Evolutionary conservation across 2,329 filamentous ascomycete genomes (phyloP).

Genomic region (Albifimbria verrucaria): DNA sequence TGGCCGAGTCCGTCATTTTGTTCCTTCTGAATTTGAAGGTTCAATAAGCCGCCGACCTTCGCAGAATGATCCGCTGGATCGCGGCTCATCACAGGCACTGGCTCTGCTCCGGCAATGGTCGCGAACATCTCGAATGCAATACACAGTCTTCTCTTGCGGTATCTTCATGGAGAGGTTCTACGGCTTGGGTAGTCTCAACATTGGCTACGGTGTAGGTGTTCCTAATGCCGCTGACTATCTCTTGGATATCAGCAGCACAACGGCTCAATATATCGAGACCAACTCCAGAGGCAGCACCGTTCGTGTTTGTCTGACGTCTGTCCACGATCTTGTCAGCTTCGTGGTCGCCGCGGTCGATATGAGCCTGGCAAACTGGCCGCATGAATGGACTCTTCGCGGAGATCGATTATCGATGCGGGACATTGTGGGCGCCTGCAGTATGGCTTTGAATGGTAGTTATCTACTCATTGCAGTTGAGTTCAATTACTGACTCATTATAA

Average conservation of each 20-base stretch:
- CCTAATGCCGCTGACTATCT: constrained; percentile 62
- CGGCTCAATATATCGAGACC: constrained; percentile 59
- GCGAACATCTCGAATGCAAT: constrained; percentile 53
- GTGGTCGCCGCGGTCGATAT: constrained; percentile 67
- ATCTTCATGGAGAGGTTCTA: constrained; percentile 74
- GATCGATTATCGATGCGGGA: constrained; percentile 60
- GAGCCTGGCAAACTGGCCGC: constrained; percentile 58
- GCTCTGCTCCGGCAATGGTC: constrained; percentile 53
- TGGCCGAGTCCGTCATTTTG: constrained; percentile 64
- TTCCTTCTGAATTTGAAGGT: constrained; percentile 75
- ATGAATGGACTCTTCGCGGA: constrained; percentile 67
- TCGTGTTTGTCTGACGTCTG: constrained; percentile 65
- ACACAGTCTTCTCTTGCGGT: constrained; percentile 70
- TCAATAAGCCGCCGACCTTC: constrained; percentile 50
- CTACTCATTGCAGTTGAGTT: not conserved
- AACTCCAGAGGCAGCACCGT: constrained; percentile 46
- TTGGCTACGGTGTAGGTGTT: constrained; percentile 55
- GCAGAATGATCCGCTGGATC: constrained; percentile 56
- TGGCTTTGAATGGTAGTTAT: constrained; percentile 45
- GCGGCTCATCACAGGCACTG: constrained; percentile 54
- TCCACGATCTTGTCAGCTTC: constrained; percentile 67
- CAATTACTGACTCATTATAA: constrained; percentile 21
- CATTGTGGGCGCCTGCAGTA: constrained; percentile 49
- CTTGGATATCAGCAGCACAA: constrained; percentile 55
- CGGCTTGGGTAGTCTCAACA: constrained; percentile 57